These are phyloP conservation scores for Fusarium secorum DNA, from an alignment of 2,329 filamentous ascomycete genomes.

Conservation along the genomic window DNA sequence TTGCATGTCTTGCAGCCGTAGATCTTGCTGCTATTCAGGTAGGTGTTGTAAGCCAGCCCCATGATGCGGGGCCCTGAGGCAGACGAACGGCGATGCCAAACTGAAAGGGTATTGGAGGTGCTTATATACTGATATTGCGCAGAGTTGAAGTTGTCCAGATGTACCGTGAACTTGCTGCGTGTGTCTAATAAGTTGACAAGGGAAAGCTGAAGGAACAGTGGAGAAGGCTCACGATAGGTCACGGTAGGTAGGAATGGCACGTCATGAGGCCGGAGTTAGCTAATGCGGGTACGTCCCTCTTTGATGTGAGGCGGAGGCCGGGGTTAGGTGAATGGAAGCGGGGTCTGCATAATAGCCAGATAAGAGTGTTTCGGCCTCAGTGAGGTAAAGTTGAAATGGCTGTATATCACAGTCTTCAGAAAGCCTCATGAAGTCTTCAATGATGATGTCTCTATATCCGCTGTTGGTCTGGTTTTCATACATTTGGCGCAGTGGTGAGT, in stretches of 20 bases:
- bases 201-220: slow-evolving; percentile 10
- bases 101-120: neutral
- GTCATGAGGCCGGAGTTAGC: slow-evolving; percentile 38
- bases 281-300: slow-evolving; percentile 3
- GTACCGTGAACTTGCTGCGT: neutral
- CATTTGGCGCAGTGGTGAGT: neutral
- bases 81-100: neutral
- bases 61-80: slow-evolving; percentile 56
- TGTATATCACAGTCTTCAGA: neutral
- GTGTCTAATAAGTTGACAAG: neutral
- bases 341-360: slow-evolving; percentile 2
- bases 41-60: slow-evolving; percentile 92
- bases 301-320: slow-evolving; percentile 12
- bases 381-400: neutral
- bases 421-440: neutral
- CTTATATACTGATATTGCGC: neutral
- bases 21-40: slow-evolving; percentile 85
- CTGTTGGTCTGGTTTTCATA: neutral
- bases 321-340: neutral
- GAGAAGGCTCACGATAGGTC: slow-evolving; percentile 5
- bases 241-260: slow-evolving; percentile 14
- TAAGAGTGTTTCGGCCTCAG: neutral
- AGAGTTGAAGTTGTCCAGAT: neutral
- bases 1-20: slow-evolving; percentile 96
- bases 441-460: neutral